Conservation (phyloP, 179 eudicot genomes). For the Vitellaria paradoxa region DNA sequence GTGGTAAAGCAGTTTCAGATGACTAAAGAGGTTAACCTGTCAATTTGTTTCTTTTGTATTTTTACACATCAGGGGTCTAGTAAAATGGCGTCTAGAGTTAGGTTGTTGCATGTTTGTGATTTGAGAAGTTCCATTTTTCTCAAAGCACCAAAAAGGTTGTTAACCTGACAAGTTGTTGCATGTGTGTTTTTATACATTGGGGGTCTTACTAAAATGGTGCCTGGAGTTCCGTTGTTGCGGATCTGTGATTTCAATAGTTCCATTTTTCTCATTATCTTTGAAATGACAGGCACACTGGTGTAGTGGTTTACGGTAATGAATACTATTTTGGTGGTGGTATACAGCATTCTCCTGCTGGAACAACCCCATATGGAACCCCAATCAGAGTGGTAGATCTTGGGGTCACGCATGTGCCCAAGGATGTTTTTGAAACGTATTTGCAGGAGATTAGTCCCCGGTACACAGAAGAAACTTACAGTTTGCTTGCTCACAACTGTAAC, state of each 20-base stretch:
- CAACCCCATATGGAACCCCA: conserved; percentile 85
- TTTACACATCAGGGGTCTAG: too few species aligned
- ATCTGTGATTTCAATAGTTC: background rate
- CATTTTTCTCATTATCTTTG: background rate
- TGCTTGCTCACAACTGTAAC: conserved; percentile 88
- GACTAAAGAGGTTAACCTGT: too few species aligned
- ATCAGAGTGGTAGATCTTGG: conserved; percentile 74
- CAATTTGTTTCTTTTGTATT: too few species aligned
- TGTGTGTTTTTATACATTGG: background rate
- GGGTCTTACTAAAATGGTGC: background rate
- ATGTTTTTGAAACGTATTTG: conserved; percentile 75
- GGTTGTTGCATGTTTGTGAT: too few species aligned
- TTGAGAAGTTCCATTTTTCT: too few species aligned
- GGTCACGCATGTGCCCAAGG: conserved; percentile 80
- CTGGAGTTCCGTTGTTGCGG: background rate
- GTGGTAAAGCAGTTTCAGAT: too few species aligned
- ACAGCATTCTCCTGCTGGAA: conserved; percentile 63
- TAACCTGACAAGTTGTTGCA: too few species aligned
- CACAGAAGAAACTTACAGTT: conserved; percentile 82
- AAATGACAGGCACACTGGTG: conserved; percentile 81
- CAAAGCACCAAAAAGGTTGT: too few species aligned
- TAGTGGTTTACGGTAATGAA: conserved; percentile 89
- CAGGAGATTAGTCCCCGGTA: conserved; percentile 93
- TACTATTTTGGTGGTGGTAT: conserved; percentile 96
- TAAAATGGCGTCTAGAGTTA: too few species aligned